Conservation (phyloP, 257 asterid genomes). For the Solanum tacnaense region DNA sequence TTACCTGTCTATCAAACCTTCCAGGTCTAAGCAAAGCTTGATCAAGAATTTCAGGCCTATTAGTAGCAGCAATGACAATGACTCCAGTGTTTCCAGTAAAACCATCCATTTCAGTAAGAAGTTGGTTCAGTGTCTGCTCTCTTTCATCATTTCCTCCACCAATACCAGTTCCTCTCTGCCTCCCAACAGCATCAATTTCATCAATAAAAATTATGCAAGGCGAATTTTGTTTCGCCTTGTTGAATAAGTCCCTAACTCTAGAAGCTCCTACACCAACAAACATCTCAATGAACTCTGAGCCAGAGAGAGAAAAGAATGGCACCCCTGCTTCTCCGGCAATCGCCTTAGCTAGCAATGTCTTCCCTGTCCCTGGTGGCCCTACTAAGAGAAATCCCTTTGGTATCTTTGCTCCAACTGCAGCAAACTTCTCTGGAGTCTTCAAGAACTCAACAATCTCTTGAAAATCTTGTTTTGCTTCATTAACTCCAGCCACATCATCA, state of each 20-base stretch:
- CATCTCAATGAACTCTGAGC: constrained; percentile 72
- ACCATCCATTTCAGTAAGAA: constrained; percentile 70
- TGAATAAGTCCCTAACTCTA: constrained; percentile 62
- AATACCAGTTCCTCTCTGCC: constrained; percentile 69
- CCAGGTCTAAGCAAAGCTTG: constrained; percentile 66
- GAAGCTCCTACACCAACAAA: constrained; percentile 79
- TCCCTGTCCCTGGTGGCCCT: constrained; percentile 75
- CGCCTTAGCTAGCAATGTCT: constrained; percentile 61
- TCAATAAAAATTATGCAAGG: constrained; percentile 62
- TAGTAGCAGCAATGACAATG: constrained; percentile 59
- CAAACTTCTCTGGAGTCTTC: constrained; percentile 45
- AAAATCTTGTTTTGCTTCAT: constrained; percentile 66
- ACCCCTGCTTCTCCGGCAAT: constrained; percentile 72
- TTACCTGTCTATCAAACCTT: constrained; percentile 59
- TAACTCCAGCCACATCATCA: constrained; percentile 68
- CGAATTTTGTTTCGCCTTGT: constrained; percentile 36
- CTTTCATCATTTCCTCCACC: constrained; percentile 79
- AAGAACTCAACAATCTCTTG: constrained; percentile 53
- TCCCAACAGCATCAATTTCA: constrained; percentile 66
- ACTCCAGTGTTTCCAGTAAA: constrained; percentile 46
- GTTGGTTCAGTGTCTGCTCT: constrained; percentile 62
- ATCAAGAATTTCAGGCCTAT: constrained; percentile 62
- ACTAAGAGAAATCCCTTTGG: constrained; percentile 51
- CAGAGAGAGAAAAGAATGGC: constrained; percentile 56
- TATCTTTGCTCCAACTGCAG: constrained; percentile 53